Evolutionary conservation across 2,329 filamentous ascomycete genomes (phyloP).

Genomic region (Alternaria incomplexa): DNA sequence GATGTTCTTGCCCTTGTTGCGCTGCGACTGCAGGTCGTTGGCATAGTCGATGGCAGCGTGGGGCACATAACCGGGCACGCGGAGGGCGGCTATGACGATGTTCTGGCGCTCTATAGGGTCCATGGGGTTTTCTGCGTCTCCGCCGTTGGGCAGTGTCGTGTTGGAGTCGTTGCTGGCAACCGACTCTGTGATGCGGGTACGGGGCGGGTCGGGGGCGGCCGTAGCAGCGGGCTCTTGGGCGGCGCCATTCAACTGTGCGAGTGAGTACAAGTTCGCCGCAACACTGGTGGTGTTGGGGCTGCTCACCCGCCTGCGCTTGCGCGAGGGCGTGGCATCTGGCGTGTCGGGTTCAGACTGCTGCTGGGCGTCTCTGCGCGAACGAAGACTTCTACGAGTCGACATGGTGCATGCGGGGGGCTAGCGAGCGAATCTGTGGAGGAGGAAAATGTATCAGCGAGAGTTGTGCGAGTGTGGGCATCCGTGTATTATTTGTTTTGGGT

Average conservation of each 20-base stretch:
- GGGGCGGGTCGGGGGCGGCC: conserved; percentile 29
- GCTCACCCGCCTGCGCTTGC: conserved; percentile 56
- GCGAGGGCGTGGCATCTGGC: conserved; percentile 56
- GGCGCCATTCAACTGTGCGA: conserved; percentile 43
- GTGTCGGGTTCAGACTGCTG: conserved; percentile 51
- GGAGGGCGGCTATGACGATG: conserved; percentile 49
- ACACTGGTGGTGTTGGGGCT: conserved; percentile 13
- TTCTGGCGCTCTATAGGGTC: conserved; percentile 47
- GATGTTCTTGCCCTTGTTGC: conserved; percentile 52
- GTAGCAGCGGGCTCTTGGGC: conserved; percentile 28
- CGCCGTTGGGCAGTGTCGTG: conserved; percentile 43
- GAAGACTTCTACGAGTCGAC: conserved; percentile 18
- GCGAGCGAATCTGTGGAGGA: conserved; percentile 11
- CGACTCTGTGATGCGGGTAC: conserved; percentile 45
- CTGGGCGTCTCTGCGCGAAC: conserved; percentile 36
- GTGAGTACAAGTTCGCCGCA: conserved; percentile 20
- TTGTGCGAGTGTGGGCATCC: neutral
- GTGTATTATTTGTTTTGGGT: conserved; percentile 8
- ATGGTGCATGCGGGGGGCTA: conserved; percentile 21
- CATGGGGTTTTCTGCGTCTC: conserved; percentile 35
- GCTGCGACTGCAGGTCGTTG: conserved; percentile 55
- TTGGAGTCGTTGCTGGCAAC: conserved; percentile 52
- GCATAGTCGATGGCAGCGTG: conserved; percentile 65
- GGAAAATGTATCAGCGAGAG: conserved; percentile 21
- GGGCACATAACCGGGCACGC: conserved; percentile 56